Evolutionary conservation across 2,329 filamentous ascomycete species (phyloP), one percentile per base, ranked within the genome.

Genomic region (Aspergillus chevalieri): DNA sequence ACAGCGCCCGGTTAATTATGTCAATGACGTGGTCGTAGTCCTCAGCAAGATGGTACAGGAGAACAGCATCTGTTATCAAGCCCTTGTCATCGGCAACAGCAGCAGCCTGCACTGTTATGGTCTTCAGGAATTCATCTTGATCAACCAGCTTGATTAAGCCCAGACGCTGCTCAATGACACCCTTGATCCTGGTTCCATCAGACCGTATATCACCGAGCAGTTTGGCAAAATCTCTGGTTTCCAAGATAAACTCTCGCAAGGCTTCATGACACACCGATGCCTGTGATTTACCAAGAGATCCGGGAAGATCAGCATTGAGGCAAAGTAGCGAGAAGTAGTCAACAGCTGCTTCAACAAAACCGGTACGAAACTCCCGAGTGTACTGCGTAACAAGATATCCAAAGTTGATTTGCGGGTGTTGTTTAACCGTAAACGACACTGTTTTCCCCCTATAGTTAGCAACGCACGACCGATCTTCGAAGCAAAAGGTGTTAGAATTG

Each of bases 21-120:
- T 81, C 77, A 41, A 96, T 83, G n/a, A 97, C 94, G 47, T 85
- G 90, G 67, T 98, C 90, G 66, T 95, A 97, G 67, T 98, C 91
- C 62, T 89, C 89, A 0, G 93, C 92, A 41, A 98, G 78, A 68
- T 98, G 92, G 68, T 95, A 97, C 46, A 98, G 78, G 46, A 98
- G 78, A 12, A 97, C 92, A 2, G 94, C 91, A 69, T 98, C 93
- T 0, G 92, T 94, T 1, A 86, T 90, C 45, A 94, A 83, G 36
- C 93, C 92, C 61, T 92, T 94, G 67, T 97, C 92, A 59, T 98
- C 92, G 4, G 93, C 93, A 62, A 91, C 89, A 56, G 86, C 85
- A 38, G 93, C 93, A 7, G 93, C 93, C 68, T 95, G 89, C 41
- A 93, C 78, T 1, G 92, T 97, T 61, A 98, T 92, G n/a, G 86